These are phyloP conservation scores for Colletotrichum navitas DNA, from an alignment of 2,329 filamentous ascomycete species.

Conservation along the genomic window DNA sequence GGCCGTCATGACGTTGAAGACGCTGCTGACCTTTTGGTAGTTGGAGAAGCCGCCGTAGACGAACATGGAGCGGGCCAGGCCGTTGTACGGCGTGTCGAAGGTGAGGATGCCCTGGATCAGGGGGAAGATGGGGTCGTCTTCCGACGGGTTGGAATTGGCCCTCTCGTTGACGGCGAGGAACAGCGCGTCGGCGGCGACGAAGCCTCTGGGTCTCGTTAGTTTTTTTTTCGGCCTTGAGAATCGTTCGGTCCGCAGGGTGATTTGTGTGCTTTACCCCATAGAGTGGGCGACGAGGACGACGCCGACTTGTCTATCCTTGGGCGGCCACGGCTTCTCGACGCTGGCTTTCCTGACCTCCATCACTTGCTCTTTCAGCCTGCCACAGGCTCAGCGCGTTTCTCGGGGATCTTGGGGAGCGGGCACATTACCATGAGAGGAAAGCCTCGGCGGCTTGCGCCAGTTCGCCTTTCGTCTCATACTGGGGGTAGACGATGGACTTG, in stretches of 20 bases:
- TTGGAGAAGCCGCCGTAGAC: conserved; percentile 72
- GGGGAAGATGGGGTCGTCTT: conserved; percentile 74
- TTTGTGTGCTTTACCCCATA: conserved; percentile 68
- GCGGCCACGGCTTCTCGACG: conserved; percentile 79
- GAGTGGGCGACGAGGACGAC: conserved; percentile 87
- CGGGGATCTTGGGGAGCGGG: neutral
- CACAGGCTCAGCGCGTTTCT: conserved; percentile 1
- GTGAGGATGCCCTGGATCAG: conserved; percentile 83
- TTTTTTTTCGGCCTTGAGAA: too few relatives aligned
- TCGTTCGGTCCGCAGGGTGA: too few relatives aligned
- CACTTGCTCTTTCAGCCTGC: conserved; percentile 82
- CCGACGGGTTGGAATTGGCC: conserved; percentile 53
- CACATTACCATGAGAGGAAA: conserved; percentile 61
- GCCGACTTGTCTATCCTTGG: conserved; percentile 82
- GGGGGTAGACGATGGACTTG: conserved; percentile 74
- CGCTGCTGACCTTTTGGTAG: conserved; percentile 67
- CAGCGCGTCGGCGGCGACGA: conserved; percentile 86
- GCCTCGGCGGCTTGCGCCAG: conserved; percentile 62
- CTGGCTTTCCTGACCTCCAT: conserved; percentile 81
- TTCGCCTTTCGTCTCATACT: conserved; percentile 80
- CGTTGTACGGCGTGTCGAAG: conserved; percentile 88
- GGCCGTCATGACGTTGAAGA: conserved; percentile 70
- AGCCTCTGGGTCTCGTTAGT: conserved; percentile 66
- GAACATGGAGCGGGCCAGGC: conserved; percentile 70
- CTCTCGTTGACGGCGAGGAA: conserved; percentile 78